Evolutionary conservation across 805 yeast species (phyloP).

Genomic region (Metschnikowia picachoensis): DNA sequence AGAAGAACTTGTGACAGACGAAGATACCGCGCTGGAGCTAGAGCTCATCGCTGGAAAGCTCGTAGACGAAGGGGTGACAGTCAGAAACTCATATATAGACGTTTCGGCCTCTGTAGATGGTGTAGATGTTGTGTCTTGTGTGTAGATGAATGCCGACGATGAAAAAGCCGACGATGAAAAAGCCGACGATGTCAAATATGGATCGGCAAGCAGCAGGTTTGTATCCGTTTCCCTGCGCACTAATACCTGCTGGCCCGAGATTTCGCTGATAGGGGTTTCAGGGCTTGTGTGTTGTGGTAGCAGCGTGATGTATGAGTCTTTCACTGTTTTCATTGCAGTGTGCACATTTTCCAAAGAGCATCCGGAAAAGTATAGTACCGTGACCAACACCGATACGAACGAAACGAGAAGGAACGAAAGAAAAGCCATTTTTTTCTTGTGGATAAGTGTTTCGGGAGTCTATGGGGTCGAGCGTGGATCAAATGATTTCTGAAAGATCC

Average conservation of each 20-base stretch:
- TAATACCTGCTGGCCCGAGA: background rate
- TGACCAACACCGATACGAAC: slow-evolving; percentile 1
- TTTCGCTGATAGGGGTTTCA: too few species aligned
- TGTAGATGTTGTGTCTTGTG: background rate
- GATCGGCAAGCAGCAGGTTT: slow-evolving; percentile 1
- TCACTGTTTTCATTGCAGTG: background rate
- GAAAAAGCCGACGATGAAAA: background rate
- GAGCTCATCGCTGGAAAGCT: too few species aligned
- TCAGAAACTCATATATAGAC: background rate
- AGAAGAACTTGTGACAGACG: too few species aligned
- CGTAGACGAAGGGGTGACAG: background rate
- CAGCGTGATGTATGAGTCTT: too few species aligned
- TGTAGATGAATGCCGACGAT: too few species aligned
- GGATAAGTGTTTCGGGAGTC: background rate
- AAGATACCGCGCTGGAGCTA: too few species aligned
- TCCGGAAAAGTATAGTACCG: background rate
- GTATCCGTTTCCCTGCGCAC: background rate
- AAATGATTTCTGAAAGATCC: too few species aligned
- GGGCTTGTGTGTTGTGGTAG: too few species aligned
- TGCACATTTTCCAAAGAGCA: background rate
- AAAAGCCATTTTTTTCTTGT: slow-evolving; percentile 1
- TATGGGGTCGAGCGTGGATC: too few species aligned
- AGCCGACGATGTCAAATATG: background rate
- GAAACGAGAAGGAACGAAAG: slow-evolving; percentile 4
- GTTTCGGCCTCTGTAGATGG: background rate